Evolutionary conservation across 176 grass and related monocot genomes (phyloP), one percentile per base, ranked within the genome.

Genomic region (Bolboschoenus planiculmis): DNA sequence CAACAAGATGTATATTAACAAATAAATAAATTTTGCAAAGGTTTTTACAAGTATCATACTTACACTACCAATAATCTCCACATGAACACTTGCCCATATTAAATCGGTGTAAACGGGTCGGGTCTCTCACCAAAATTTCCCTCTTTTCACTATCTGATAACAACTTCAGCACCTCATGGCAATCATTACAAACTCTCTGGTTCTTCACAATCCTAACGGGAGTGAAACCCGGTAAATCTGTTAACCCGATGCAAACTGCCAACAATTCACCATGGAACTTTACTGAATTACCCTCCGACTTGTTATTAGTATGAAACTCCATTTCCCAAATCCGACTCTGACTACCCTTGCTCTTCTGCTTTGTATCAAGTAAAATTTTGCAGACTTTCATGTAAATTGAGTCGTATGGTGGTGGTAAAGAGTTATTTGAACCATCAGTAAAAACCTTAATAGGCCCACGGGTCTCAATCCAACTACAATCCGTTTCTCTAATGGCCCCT

Each of bases 201-300:
- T 90, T 97, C 90, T 97, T 97, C 84, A 94, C 91, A 54, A 93
- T 80, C 83, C 77, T 88, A 80, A 97, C 67, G 37, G 79, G 65
- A 87, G 65, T 80, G 24, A 82, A 60, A 56, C 57, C 60, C 0
- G 86, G 86, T 55, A 86, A 79, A 84, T 58, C 88, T 5, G 46
- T 80, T 56, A 97, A 71, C 20, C 90, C 90, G 23, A 92, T 47
- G 85, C 83, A 83, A 72, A 94, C 88, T 0, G 68, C 94, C 51
- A 97, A 70, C 64, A 94, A 70, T 27, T 94, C 94, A 57, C 86
- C 85, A 85, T 97, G 88, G 21, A 79, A 87, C 48, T 78, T 78
- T 37, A 90, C 87, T 63, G 87, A 62, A 83, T 31, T 84, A 18
- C 90, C 39, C 13, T 72, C 73, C 51, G 30, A 64, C 80, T 87